Base-by-base conservation (phyloP, 495 filamentous ascomycete genomes). In the Xylaria flabelliformis region DNA sequence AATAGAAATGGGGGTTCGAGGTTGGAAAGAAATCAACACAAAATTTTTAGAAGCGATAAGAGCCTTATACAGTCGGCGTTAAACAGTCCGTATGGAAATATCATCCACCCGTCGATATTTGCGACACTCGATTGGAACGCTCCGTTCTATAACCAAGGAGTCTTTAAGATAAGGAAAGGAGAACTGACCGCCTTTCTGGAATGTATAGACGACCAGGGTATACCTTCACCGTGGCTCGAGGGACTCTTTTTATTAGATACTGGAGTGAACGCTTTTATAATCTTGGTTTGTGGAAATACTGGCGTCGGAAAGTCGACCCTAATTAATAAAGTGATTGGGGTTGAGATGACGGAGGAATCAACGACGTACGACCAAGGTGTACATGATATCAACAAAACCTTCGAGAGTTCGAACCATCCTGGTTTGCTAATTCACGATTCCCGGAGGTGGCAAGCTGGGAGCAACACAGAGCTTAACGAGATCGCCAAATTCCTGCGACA, bases 301-400 rank as follows among this genome's bases (percentile, higher is more conserved):
- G 79, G 79, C 2, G 76, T 78, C 19, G 79, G 79, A 24, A 81
- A 81, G 56, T 81, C 79, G 1, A 81, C 79, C 1, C 55, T 81
- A 32, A 75, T 80, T 65, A 81, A 80, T 63, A 74, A 78, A 66
- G 76, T 77, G 5, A 80, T 81, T 71, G 79, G 79, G 9, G 78
- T 74, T 19, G 67, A 74, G 55, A 73, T 80, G 67, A 56, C 67
- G 15, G 61, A 64, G 24, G 61, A 64, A 21, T 64, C 61, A 12
- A 64, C 61, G 41, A 46, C 61, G 3, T 64, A 64, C 32, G 29
- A 21, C 24, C 61, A 64, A 64, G 61, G 61, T 12, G 39, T 48
- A 24, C 61, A 64, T 19, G 61, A 64, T 3, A 64, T 64, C 41
- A 64, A 64, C n/a, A 17, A 46, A 21, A 41, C 61, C 2, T 64